A percentile compares a stretch with the other conserved stretches of the same genome.
These are phyloP conservation scores for Spizellomyces sp. DNA, from an alignment of 192 early-diverging fungal genomes.

Conservation along the genomic window DNA sequence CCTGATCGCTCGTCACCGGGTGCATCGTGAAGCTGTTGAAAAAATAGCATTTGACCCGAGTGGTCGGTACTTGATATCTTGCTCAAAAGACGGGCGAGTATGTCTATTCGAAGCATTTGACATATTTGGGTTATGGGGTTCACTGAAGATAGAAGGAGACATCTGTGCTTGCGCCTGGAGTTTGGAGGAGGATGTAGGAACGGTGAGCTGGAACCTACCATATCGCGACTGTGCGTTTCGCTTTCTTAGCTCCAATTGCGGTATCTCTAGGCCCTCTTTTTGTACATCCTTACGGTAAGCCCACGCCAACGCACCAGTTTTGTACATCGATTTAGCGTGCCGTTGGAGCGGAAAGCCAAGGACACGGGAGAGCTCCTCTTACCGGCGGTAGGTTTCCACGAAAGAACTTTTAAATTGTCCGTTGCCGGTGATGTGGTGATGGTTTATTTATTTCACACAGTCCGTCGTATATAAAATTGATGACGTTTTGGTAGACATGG, in stretches of 20 bases:
- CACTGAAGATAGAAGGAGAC: slow-evolving; percentile 10
- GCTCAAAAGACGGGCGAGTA: slow-evolving; percentile 18
- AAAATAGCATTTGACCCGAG: slow-evolving; percentile 48
- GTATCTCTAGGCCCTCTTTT: slow-evolving; percentile 9
- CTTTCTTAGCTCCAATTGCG: neutral
- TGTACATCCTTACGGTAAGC: slow-evolving; percentile 17
- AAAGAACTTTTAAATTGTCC: too few relatives aligned
- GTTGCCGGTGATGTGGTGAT: too few relatives aligned
- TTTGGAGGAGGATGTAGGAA: slow-evolving; percentile 36
- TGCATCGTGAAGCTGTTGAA: neutral
- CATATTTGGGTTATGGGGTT: slow-evolving; percentile 35
- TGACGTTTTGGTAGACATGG: slow-evolving; percentile 38
- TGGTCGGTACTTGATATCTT: slow-evolving; percentile 37
- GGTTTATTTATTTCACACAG: neutral
- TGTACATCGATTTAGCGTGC: slow-evolving; percentile 34
- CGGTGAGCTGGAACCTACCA: neutral
- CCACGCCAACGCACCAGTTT: slow-evolving; percentile 6
- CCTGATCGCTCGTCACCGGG: neutral
- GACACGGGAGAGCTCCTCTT: neutral
- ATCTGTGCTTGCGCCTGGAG: slow-evolving; percentile 38
- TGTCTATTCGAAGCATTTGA: slow-evolving; percentile 36
- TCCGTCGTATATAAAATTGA: slow-evolving; percentile 42
- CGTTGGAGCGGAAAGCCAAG: slow-evolving; percentile 24
- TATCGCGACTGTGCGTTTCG: neutral
- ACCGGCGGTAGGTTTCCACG: too few relatives aligned